Base-by-base conservation (phyloP, 176 grass and related monocot species). In the Eleusine indica region DNA sequence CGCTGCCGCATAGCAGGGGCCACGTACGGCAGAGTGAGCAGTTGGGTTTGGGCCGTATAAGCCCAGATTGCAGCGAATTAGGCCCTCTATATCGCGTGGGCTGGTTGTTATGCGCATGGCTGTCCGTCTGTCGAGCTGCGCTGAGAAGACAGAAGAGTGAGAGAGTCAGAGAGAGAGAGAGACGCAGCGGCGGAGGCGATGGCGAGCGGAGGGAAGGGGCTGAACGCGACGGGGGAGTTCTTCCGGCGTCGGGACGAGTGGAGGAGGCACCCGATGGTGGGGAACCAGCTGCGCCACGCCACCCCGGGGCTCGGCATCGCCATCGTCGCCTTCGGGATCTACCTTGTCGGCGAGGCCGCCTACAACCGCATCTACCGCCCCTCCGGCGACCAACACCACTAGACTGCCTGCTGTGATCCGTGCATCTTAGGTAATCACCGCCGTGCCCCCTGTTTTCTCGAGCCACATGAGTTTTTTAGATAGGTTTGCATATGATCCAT, bases 251-350 rank as follows among this genome's bases (percentile, higher is more conserved):
- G 96, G 47, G 96, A 98, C 83, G 96, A 93, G 64, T 98, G 96
- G 96, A 64, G 96, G 91, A 89, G 38, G 82, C 96, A 98, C 75
- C 96, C 96, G 38, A 80, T 85, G 89, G 73, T 92, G 63, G 84
- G 84, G 58, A 95, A 98, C 85, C 89, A 98, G 80, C 53, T 98
- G 74, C 96, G 96, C 83, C 82, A 90, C 29, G 91, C 96, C 38
- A 85, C 85, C 1, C 96, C 93, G 7, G 96, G 96, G 43, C 89
- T 98, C 75, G 96, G 96, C 80, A 98, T 93, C 83, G 93, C 93
- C 47, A 86, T 98, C 81, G 93, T 98, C 89, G 93, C 96, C 68
- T 98, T 95, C 70, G 96, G 96, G 68, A 85, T 98, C 89, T 98
- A 98, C 89, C 80, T 98, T 77, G 91, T 89, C 57, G 91, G 89